Conservation (phyloP, 306 rosid species). For the Cucumis cinereus region DNA sequence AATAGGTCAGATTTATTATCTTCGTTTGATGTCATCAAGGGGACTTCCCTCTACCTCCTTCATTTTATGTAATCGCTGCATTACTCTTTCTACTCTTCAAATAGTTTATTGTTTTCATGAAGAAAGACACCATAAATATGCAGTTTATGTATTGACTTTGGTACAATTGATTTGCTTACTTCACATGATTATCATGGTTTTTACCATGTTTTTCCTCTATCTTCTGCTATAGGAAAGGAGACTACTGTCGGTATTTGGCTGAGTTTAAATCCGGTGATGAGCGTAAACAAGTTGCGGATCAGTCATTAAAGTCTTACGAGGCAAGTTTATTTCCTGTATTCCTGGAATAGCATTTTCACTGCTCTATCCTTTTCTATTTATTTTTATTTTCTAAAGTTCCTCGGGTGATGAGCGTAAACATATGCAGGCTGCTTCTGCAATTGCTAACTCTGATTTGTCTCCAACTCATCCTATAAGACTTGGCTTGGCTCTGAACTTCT, state of each 20-base stretch:
- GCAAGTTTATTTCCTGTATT: slow-evolving; percentile 14
- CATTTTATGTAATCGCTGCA: not conserved
- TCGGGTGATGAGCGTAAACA: not conserved
- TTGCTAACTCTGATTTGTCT: slow-evolving; percentile 33
- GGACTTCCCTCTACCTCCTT: not conserved
- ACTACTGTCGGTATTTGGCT: slow-evolving; percentile 34
- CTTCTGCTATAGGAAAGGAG: slow-evolving; percentile 30
- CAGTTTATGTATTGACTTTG: not conserved
- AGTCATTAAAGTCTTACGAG: slow-evolving; percentile 29
- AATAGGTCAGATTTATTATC: not conserved
- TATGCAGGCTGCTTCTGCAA: slow-evolving; percentile 21
- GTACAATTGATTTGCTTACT: not conserved
- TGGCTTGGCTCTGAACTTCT: slow-evolving; percentile 58
- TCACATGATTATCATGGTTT: not conserved
- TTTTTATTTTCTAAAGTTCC: not conserved
- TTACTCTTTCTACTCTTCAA: not conserved
- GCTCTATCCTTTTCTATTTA: not conserved
- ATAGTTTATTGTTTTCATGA: not conserved
- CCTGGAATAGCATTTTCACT: not conserved
- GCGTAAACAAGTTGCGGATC: slow-evolving; percentile 33
- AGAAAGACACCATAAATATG: not conserved
- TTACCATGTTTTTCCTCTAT: not conserved
- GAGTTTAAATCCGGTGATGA: slow-evolving; percentile 25
- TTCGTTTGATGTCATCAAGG: not conserved
- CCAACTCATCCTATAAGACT: slow-evolving; percentile 54